Evolutionary conservation across 352 stramenopile species (phyloP).

Genomic region (Thraustochytrium striatum): DNA sequence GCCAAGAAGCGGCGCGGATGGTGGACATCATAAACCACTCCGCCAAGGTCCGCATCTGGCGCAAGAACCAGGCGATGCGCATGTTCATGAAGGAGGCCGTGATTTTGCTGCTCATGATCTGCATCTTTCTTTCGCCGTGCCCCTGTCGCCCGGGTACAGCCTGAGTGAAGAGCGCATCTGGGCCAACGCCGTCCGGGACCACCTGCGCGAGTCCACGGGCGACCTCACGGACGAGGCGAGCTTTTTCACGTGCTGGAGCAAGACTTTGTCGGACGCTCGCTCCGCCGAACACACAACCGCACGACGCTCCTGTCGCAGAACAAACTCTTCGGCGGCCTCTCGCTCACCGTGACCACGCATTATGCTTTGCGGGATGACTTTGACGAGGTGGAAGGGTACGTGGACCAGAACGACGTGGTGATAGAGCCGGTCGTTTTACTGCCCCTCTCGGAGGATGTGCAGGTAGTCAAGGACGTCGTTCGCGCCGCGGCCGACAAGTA

Average conservation of each 20-base stretch:
- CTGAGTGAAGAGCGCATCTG: background rate
- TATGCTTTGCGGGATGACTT: background rate
- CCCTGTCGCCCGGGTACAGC: conserved; percentile 26
- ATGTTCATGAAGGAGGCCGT: conserved; percentile 33
- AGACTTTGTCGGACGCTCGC: background rate
- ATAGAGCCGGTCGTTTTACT: background rate
- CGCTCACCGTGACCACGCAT: background rate
- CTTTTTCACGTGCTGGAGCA: conserved; percentile 8
- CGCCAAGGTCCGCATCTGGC: conserved; percentile 28
- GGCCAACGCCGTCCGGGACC: background rate
- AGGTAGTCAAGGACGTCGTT: background rate
- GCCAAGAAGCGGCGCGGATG: conserved; percentile 1
- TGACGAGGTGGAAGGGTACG: no score
- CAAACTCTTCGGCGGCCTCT: background rate
- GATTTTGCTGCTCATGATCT: conserved; percentile 3
- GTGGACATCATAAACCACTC: conserved; percentile 25
- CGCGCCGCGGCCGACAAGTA: background rate
- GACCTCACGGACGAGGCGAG: background rate
- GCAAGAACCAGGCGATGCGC: background rate
- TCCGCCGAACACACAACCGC: background rate
- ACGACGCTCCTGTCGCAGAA: background rate
- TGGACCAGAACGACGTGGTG: no score
- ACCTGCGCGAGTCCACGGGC: background rate
- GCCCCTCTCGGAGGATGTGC: background rate
- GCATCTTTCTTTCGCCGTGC: conserved; percentile 7